Percentiles rank a stretch among this genome's conserved stretches.
phyloP scores from a whole-genome alignment of 495 filamentous ascomycete genomes.

The Lichenothelia convexa region DNA sequence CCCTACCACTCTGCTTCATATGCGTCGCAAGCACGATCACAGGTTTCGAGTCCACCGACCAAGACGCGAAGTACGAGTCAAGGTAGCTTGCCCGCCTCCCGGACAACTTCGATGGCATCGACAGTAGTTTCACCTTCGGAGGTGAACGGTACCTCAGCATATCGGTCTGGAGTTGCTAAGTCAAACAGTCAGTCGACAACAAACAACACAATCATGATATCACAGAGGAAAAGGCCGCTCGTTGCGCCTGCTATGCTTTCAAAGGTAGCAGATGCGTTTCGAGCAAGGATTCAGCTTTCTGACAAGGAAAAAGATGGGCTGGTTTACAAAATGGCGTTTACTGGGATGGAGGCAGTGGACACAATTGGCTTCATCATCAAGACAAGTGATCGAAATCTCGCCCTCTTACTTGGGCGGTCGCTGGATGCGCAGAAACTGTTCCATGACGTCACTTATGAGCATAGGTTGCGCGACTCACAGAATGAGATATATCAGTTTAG shows the following conservation, averaged over 20 bases:
- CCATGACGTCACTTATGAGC: constrained; percentile 97
- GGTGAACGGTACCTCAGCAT: constrained; percentile 7
- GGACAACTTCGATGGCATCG: constrained; percentile 82
- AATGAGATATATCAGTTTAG: constrained; percentile 93
- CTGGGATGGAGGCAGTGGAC: constrained; percentile 87
- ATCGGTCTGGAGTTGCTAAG: constrained; percentile 14
- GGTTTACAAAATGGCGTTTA: constrained; percentile 92
- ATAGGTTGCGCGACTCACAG: constrained; percentile 76
- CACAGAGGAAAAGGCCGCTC: constrained; percentile 46
- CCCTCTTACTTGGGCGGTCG: constrained; percentile 78
- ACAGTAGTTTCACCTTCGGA: constrained; percentile 36
- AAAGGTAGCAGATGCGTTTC: constrained; percentile 74
- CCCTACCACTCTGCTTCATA: too few relatives aligned
- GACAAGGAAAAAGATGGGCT: constrained; percentile 93
- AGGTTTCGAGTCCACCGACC: constrained; percentile 1
- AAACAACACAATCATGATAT: constrained; percentile 29
- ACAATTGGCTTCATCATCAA: constrained; percentile 86
- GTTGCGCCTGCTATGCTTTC: constrained; percentile 90
- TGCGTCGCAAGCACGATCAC: too few relatives aligned
- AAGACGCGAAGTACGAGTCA: constrained; percentile 22
- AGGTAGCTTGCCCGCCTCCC: constrained; percentile 23
- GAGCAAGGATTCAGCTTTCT: constrained; percentile 59
- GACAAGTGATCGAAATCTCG: constrained; percentile 88
- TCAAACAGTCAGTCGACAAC: constrained; percentile 22
- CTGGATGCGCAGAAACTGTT: constrained; percentile 99